Evolutionary conservation across 495 filamentous ascomycete species (phyloP), one percentile per base, ranked within the genome.

Genomic region (Penicillium riverlandense): DNA sequence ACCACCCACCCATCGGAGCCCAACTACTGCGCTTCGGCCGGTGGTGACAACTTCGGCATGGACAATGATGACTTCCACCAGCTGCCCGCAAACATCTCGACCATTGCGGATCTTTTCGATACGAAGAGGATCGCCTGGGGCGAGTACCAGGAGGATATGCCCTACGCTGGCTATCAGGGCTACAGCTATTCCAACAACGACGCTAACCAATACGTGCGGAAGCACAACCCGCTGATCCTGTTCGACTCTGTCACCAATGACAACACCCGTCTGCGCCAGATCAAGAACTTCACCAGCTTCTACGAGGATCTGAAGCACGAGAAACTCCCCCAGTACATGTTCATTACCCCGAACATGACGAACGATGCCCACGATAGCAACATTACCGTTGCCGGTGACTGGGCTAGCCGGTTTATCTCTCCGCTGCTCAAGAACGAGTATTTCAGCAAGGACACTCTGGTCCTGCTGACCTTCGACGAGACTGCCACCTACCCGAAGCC

Each of bases 321-420:
- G 37, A 69, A 62, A 16, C 71, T 88, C 8, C 84, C 83, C 10
- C 84, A 88, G 58, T 85, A 80, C 79, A 74, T 78, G 51, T 86
- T 87, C 59, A 77, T 86, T 45, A 88, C 83, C 11, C 85, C 85
- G 11, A 87, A 87, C 68, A 86, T 88, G 83, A 72, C 79, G 47
- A 79, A 84, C 47, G 81, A 85, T 55, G 85, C 76, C 16, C 84
- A 89, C 52, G 83, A 89, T 58, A 79, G 75, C 40, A 68, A 73
- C 58, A 72, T 88, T 43, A 78, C 74, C 29, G 69, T 77, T 43
- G 78, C 79, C 6, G 78, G 76, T 4, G 50, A 54, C 6, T 88
- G 79, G 78, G 64, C 77, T 4, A 68, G 69, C 13, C 55, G 43
- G 29, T 86, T 84, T 67, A 54, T 89, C 1, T 59, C 72, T 27